Percentiles rank a stretch among this genome's conserved stretches.
phyloP scores from a whole-genome alignment of 176 grass and related monocot species.

The Carex littledalei region DNA sequence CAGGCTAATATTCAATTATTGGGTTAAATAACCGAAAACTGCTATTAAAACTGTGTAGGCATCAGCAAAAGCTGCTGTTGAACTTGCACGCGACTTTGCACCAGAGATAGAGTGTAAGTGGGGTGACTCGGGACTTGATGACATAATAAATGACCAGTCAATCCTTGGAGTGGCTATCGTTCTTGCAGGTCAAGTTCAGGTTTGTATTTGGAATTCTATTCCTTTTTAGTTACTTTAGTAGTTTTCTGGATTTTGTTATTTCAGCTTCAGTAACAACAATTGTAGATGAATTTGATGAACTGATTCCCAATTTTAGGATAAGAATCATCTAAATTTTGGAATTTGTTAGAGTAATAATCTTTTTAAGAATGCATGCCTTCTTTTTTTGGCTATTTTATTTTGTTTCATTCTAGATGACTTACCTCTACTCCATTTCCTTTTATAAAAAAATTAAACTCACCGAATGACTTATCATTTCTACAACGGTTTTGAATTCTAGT shows the following conservation, averaged over 20 bases:
- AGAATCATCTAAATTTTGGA: neutral
- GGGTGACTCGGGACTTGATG: slow-evolving; percentile 79
- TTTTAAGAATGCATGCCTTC: neutral
- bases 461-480: neutral
- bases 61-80: slow-evolving; percentile 53
- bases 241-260: neutral
- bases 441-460: neutral
- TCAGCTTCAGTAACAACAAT: neutral
- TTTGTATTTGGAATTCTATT: slow-evolving; percentile 19
- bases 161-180: slow-evolving; percentile 73
- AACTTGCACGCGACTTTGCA: slow-evolving; percentile 77
- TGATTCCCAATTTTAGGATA: neutral
- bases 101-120: slow-evolving; percentile 69
- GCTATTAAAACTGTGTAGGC: slow-evolving; percentile 36
- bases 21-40: neutral
- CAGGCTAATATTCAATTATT: neutral
- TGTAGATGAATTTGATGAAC: neutral
- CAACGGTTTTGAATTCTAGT: neutral
- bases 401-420: neutral
- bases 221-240: neutral
- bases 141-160: slow-evolving; percentile 66
- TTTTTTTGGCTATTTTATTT: neutral
- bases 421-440: neutral
- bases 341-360: neutral
- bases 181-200: slow-evolving; percentile 90